Base-by-base conservation (phyloP, 495 filamentous ascomycete genomes). In the Talaromyces nanjingensis region DNA sequence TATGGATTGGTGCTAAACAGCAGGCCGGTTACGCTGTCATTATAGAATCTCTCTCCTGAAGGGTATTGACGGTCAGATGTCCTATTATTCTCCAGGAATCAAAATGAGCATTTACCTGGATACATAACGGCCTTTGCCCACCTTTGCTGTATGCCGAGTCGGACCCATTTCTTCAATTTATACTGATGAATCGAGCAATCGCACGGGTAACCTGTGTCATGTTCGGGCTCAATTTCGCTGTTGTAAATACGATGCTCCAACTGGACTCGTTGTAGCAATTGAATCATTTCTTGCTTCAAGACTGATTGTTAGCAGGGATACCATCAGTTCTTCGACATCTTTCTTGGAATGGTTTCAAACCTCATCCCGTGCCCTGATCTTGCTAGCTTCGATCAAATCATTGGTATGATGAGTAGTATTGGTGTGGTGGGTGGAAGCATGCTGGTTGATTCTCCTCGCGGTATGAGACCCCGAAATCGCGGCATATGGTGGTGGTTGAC, bases 111-210 rank as follows among this genome's bases (percentile, higher is more conserved):
- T 20, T 42, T 53, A 65, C 79, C 78, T 39, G 79, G 77, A 65
- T 80, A 81, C 69, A 80, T 79, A 24, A 81, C 78, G 0, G 79
- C 79, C 64, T 73, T 71, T 14, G 76, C 71, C 79, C 79, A 81
- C 65, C 70, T 68, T 4, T 78, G 71, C 39, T 75, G 76, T 6
- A 80, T 68, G 0, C 39, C 47, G 7, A 78, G 70, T 16, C 79
- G 77, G 14, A 61, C 64, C 33, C 62, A 61, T 64, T 80, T 81
- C 24, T 54, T 66, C 25, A 47, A 49, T 49, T 67, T 61, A 58
- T 78, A 79, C 25, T 64, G 62, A 63, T 77, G 75, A 29, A 77
- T 69, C 22, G 62, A 42, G 61, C 76, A 79, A 27, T 56, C 58
- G 42, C 76, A 78, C 2, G 64, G 63, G 31, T 68, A 65, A 12